Percentiles rank a stretch among this genome's conserved stretches.
Evolutionary conservation across 2,329 filamentous ascomycete genomes (phyloP).

Genomic region (Phialophora verrucosa): DNA sequence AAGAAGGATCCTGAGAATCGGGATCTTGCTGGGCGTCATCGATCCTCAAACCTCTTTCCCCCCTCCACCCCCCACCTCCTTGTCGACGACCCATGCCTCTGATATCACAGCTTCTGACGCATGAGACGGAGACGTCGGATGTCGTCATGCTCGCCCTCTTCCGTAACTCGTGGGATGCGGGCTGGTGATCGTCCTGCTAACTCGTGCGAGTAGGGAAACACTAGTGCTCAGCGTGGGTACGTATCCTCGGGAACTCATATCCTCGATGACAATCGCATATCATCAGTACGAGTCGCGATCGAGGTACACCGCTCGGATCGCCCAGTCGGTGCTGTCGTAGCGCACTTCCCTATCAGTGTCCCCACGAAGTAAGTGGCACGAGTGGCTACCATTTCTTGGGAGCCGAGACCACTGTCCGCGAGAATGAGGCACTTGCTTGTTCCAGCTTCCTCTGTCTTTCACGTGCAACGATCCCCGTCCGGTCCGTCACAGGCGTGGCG

Average conservation of each 20-base stretch:
- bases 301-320: neutral
- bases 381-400: conserved; percentile 52
- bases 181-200: neutral
- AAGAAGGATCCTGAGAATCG: neutral
- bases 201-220: neutral
- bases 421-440: conserved; percentile 56
- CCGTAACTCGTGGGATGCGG: neutral
- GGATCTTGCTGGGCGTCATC: neutral
- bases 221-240: neutral
- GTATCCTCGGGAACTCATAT: neutral
- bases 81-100: neutral
- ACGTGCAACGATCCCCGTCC: conserved; percentile 72
- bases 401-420: conserved; percentile 55
- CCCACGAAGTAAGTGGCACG: neutral
- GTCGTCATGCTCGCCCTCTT: neutral
- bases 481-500: conserved; percentile 86
- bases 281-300: neutral
- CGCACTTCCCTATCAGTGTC: neutral
- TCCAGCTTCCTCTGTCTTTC: conserved; percentile 61
- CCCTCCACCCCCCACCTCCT: no score
- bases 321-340: neutral
- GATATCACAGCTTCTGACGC: neutral
- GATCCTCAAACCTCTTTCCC: neutral
- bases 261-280: neutral
- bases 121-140: neutral